These are phyloP conservation scores for Leccinum subgranulosum DNA, from an alignment of 768 basidiomycete species.

Conservation along the genomic window DNA sequence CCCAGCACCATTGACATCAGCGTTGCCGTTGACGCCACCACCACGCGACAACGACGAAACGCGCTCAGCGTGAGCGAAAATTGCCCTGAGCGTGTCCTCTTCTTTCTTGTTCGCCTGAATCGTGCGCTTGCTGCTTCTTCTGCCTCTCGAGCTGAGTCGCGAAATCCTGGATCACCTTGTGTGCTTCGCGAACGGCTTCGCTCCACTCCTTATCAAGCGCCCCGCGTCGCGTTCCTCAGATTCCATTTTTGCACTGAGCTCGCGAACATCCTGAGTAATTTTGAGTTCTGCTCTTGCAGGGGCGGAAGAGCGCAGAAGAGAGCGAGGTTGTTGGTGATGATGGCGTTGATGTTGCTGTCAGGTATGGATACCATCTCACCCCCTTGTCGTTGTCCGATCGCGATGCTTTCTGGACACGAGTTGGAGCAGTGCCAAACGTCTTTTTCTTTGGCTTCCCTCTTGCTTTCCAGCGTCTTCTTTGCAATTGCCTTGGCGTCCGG, in stretches of 20 bases:
- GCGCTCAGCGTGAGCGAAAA: constrained; percentile 58
- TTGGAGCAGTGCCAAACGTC: constrained; percentile 31
- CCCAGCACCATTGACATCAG: constrained; percentile 29
- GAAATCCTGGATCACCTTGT: constrained; percentile 81
- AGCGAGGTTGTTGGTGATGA: constrained; percentile 88
- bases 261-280: constrained; percentile 80
- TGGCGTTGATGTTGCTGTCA: constrained; percentile 61
- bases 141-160: constrained; percentile 76
- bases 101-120: constrained; percentile 86
- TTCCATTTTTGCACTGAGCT: constrained; percentile 83
- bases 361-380: constrained; percentile 38
- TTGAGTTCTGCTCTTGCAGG: constrained; percentile 91
- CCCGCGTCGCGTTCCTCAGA: constrained; percentile 73
- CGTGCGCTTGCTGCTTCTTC: constrained; percentile 64
- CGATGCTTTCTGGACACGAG: too few relatives aligned
- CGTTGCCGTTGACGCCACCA: constrained; percentile 34
- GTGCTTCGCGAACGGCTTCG: constrained; percentile 83
- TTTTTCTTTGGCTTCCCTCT: constrained; percentile 79
- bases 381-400: too few relatives aligned
- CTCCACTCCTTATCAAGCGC: constrained; percentile 69
- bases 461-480: constrained; percentile 68
- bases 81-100: constrained; percentile 75
- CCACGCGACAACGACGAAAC: constrained; percentile 12
- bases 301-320: constrained; percentile 76
- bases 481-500: constrained; percentile 51